Conservation (phyloP, 805 yeast genomes). For the Brettanomyces custersianus region DNA sequence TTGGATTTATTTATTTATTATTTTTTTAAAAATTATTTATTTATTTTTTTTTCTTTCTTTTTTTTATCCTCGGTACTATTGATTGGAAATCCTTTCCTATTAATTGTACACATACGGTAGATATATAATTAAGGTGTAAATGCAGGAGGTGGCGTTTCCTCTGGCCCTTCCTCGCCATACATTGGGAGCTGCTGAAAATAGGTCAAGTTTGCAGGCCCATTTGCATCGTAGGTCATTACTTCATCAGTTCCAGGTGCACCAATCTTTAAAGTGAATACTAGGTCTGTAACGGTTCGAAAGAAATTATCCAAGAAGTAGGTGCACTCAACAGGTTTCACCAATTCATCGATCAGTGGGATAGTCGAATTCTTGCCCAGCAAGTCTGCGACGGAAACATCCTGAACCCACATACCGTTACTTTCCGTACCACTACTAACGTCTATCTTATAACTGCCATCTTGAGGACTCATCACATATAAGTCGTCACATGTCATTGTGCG, state of each 20-base stretch:
- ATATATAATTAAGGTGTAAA: not conserved
- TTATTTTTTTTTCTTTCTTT: too few species aligned
- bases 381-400: not conserved
- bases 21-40: too few species aligned
- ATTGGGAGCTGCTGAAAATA: slow-evolving; percentile 1
- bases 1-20: too few species aligned
- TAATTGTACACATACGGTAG: too few species aligned
- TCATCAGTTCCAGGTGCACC: not conserved
- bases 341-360: slow-evolving; percentile 3
- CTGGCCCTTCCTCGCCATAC: slow-evolving; percentile 2
- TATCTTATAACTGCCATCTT: not conserved
- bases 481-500: not conserved
- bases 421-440: not conserved
- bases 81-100: too few species aligned
- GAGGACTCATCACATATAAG: not conserved
- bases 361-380: not conserved
- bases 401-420: not conserved
- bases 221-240: not conserved
- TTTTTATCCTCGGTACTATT: too few species aligned
- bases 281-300: not conserved
- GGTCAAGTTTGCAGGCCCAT: slow-evolving; percentile 1
- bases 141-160: slow-evolving; percentile 2
- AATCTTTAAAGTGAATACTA: not conserved
- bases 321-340: slow-evolving; percentile 3
- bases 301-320: not conserved